A percentile compares a stretch with the other conserved stretches of the same genome.
These are phyloP conservation scores for Cryomyces minteri DNA, from an alignment of 495 filamentous ascomycete species.

Conservation along the genomic window DNA sequence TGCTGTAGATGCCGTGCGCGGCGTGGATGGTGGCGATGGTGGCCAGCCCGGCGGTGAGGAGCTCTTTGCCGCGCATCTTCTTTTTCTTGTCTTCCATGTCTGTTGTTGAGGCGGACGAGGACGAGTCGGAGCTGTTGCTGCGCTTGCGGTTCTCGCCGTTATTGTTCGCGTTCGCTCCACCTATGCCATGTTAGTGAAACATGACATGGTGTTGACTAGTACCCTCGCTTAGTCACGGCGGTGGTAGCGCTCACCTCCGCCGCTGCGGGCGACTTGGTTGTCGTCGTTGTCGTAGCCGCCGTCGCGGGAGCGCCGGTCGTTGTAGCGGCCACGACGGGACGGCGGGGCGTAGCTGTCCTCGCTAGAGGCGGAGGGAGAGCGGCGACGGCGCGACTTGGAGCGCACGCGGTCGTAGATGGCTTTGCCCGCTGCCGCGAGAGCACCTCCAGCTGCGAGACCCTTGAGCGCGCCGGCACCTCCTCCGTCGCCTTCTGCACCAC, in stretches of 20 bases:
- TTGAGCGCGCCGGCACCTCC: conserved; percentile 32
- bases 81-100: conserved; percentile 57
- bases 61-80: conserved; percentile 70
- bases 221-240: no score
- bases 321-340: conserved; percentile 13
- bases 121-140: neutral
- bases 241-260: no score
- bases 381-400: conserved; percentile 36
- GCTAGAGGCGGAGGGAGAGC: conserved; percentile 23
- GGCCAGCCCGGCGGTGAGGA: conserved; percentile 67
- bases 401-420: conserved; percentile 49
- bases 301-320: neutral
- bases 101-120: conserved; percentile 43
- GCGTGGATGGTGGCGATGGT: conserved; percentile 82
- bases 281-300: neutral
- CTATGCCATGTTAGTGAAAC: neutral
- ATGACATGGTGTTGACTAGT: no score
- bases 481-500: conserved; percentile 9
- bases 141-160: neutral
- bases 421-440: conserved; percentile 67
- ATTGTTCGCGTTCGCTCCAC: neutral
- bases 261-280: neutral
- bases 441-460: conserved; percentile 52
- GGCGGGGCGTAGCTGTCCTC: conserved; percentile 38
- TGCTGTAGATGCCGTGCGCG: conserved; percentile 59